Conservation (phyloP, 352 stramenopile genomes). For the Globisporangium megalacanthum region DNA sequence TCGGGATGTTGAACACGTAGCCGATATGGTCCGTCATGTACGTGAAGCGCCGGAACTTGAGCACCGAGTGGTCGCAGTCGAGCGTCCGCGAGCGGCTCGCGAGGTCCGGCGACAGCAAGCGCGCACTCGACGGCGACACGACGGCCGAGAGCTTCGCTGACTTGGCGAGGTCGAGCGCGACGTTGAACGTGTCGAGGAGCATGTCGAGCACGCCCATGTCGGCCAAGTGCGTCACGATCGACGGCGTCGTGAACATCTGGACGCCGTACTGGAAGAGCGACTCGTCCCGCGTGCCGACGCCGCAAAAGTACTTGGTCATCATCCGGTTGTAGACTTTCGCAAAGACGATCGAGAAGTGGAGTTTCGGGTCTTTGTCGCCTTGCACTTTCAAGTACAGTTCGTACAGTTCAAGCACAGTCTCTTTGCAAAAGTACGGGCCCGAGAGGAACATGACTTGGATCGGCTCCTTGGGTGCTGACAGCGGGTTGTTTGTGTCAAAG, state of each 20-base stretch:
- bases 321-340: conserved; percentile 81
- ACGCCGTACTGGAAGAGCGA: conserved; percentile 90
- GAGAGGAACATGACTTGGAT: conserved; percentile 90
- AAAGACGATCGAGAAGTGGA: conserved; percentile 88
- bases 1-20: conserved; percentile 93
- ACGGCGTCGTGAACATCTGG: conserved; percentile 93
- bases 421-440: conserved; percentile 94
- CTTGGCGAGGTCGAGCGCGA: conserved; percentile 66
- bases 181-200: conserved; percentile 72
- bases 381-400: conserved; percentile 94
- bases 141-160: conserved; percentile 26
- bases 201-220: conserved; percentile 65
- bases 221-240: conserved; percentile 67
- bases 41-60: conserved; percentile 91
- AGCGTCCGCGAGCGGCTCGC: conserved; percentile 41
- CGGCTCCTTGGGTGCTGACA: conserved; percentile 49
- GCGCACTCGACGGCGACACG: conserved; percentile 13
- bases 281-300: conserved; percentile 87
- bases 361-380: conserved; percentile 93
- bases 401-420: conserved; percentile 88
- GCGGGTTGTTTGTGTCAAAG: conserved; percentile 33
- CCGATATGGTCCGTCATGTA: conserved; percentile 92
- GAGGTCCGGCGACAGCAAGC: conserved; percentile 16
- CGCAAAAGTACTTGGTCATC: conserved; percentile 86
- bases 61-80: conserved; percentile 88